These are phyloP conservation scores for Colletotrichum nymphaeae DNA, from an alignment of 2,329 filamentous ascomycete species.

Conservation along the genomic window DNA sequence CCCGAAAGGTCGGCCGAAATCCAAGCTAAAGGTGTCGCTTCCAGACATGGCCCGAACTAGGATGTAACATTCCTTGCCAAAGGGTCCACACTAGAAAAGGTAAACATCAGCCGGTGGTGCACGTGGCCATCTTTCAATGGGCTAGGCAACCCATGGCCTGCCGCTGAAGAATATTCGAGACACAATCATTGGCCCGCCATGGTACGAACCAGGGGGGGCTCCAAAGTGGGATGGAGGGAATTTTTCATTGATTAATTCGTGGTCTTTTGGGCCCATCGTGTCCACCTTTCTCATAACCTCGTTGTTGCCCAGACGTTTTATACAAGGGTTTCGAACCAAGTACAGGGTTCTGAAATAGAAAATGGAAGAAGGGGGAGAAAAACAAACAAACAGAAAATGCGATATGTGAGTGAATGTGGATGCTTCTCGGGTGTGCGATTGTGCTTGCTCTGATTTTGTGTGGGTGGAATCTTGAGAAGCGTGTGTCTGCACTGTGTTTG, in stretches of 20 bases:
- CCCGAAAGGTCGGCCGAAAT: constrained; percentile 19
- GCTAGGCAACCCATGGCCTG: constrained; percentile 31
- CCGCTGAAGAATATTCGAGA: constrained; percentile 33
- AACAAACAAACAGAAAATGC: background rate
- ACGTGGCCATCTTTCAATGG: constrained; percentile 36
- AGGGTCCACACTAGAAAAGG: constrained; percentile 31
- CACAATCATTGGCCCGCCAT: constrained; percentile 26
- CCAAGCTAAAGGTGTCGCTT: constrained; percentile 31
- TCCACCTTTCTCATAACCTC: constrained; percentile 35
- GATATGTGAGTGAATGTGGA: constrained; percentile 31
- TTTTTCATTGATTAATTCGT: constrained; percentile 35
- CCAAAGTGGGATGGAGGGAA: constrained; percentile 32
- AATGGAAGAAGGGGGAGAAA: constrained; percentile 3
- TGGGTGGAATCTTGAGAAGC: constrained; percentile 10
- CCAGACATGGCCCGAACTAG: constrained; percentile 19
- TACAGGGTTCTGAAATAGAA: constrained; percentile 26
- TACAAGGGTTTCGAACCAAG: constrained; percentile 25
- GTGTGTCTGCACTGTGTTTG: constrained; percentile 11
- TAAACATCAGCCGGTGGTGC: constrained; percentile 35
- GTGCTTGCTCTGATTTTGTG: constrained; percentile 14
- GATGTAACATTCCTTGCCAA: constrained; percentile 25
- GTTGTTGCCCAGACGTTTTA: constrained; percentile 24
- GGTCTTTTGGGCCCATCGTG: constrained; percentile 30
- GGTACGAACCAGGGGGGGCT: constrained; percentile 27
- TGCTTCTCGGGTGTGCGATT: constrained; percentile 5